Evolutionary conservation across 495 filamentous ascomycete genomes (phyloP).

Genomic region (Podospora tetraspora): DNA sequence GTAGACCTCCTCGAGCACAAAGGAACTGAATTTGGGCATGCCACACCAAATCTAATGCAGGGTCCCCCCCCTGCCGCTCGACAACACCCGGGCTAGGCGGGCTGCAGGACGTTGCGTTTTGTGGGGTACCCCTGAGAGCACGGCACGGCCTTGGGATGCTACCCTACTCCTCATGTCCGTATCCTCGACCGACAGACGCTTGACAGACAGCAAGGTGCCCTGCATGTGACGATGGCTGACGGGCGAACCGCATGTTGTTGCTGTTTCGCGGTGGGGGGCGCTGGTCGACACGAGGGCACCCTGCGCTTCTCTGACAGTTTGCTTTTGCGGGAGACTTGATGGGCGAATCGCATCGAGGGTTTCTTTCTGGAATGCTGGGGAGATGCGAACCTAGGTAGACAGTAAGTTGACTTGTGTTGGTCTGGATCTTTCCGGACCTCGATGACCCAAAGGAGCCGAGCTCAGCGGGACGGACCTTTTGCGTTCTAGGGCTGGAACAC

Average conservation of each 20-base stretch:
- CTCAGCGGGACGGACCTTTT: background rate
- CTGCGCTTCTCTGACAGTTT: background rate
- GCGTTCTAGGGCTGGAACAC: background rate
- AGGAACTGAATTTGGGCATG: too few relatives aligned
- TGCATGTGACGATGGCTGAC: background rate
- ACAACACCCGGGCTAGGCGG: background rate
- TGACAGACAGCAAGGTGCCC: background rate
- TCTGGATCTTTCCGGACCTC: background rate
- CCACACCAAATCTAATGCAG: background rate
- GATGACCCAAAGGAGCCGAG: too few relatives aligned
- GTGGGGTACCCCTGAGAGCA: background rate
- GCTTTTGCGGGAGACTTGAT: background rate
- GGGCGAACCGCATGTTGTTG: background rate
- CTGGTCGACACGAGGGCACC: too few relatives aligned
- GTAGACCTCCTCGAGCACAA: background rate
- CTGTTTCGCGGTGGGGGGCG: background rate
- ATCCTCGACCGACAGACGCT: background rate
- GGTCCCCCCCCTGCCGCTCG: background rate
- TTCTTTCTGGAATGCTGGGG: background rate
- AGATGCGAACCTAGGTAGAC: background rate
- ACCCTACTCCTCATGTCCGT: background rate
- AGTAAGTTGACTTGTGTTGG: background rate
- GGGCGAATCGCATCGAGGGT: background rate
- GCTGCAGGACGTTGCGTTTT: background rate
- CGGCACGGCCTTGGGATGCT: background rate